Conservation (phyloP, 371 early-diverging fungal genomes). For the Mortierella sp. region DNA sequence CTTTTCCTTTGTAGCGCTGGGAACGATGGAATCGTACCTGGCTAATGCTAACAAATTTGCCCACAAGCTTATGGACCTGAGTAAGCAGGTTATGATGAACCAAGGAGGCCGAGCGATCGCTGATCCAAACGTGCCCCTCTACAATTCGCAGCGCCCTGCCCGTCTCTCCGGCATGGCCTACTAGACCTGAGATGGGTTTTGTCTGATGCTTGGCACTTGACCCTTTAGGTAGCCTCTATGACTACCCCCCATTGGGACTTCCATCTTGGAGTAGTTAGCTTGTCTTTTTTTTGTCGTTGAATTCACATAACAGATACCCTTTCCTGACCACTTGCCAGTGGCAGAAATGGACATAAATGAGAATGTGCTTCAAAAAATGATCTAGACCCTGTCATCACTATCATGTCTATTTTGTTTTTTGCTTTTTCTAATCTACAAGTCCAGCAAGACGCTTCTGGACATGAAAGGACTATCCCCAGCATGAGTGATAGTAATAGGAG, state of each 20-base stretch:
- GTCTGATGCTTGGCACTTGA: too few relatives aligned
- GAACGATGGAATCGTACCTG: constrained; percentile 42
- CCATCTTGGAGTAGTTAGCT: neutral
- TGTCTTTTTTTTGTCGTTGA: neutral
- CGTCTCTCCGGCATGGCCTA: constrained; percentile 42
- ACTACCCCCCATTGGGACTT: too few relatives aligned
- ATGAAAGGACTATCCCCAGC: constrained; percentile 13
- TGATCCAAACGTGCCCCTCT: constrained; percentile 43
- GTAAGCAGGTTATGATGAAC: constrained; percentile 34
- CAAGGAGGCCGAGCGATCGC: constrained; percentile 4
- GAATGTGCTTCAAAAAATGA: neutral
- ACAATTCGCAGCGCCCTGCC: constrained; percentile 29
- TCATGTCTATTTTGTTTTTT: neutral
- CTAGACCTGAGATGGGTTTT: neutral
- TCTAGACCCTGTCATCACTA: neutral
- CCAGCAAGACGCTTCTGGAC: neutral
- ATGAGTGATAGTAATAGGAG: constrained; percentile 27
- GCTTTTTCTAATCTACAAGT: neutral
- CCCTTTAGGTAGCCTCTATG: neutral
- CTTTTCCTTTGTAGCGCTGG: constrained; percentile 18
- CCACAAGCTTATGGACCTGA: constrained; percentile 29
- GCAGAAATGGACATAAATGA: too few relatives aligned
- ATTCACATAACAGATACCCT: too few relatives aligned
- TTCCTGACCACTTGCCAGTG: too few relatives aligned
- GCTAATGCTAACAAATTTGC: constrained; percentile 48